phyloP scores from a whole-genome alignment of 306 rosid species.

The Aeschynomene evenia region DNA sequence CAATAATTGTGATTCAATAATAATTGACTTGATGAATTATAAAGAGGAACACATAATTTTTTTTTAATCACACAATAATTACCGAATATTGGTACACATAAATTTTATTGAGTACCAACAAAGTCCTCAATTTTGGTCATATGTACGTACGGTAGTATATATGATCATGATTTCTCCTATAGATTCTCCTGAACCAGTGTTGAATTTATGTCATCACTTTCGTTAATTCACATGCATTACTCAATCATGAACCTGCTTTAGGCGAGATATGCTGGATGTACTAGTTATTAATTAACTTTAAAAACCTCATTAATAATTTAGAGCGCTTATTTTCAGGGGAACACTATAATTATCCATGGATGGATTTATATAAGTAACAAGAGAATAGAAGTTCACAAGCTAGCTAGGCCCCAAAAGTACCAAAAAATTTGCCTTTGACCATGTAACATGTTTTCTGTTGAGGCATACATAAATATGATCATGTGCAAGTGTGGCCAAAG shows the following conservation, averaged over 20 bases:
- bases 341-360: slow-evolving; percentile 18
- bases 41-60: too few species aligned
- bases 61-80: too few species aligned
- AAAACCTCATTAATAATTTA: neutral
- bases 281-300: slow-evolving; percentile 28
- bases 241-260: slow-evolving; percentile 28
- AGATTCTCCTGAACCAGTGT: slow-evolving; percentile 1
- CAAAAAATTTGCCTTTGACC: slow-evolving; percentile 23
- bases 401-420: neutral
- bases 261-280: neutral
- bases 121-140: neutral
- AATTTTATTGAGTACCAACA: too few species aligned
- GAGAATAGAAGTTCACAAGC: too few species aligned
- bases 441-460: neutral
- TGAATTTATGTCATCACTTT: neutral
- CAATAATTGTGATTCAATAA: too few species aligned
- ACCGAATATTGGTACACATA: too few species aligned
- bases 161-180: neutral
- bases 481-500: slow-evolving; percentile 4
- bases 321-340: slow-evolving; percentile 38
- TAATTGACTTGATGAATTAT: too few species aligned
- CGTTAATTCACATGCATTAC: slow-evolving; percentile 22
- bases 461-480: neutral
- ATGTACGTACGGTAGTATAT: neutral
- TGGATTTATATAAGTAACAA: neutral